Base-by-base conservation (phyloP, 2,329 filamentous ascomycete genomes). In the Penicillium verrucosum region DNA sequence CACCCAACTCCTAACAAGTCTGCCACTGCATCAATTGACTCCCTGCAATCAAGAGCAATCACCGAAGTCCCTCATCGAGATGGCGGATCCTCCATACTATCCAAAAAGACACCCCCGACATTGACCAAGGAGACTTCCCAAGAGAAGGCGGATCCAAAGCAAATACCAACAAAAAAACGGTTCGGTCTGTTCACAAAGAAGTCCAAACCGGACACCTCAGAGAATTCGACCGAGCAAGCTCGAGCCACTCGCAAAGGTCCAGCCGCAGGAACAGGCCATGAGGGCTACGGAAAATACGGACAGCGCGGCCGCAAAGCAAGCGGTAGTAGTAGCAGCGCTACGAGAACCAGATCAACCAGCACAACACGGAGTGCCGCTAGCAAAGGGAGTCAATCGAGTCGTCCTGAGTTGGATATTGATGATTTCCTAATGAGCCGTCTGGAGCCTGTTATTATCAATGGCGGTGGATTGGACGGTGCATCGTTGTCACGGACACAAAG, bases 181-280 rank as follows among this genome's bases (percentile, higher is more conserved):
- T 94, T 96, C 70, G 88, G 89, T 1, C 81, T 96, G 52, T 96
- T 96, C 66, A 80, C 87, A 9, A 84, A 88, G 62, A 86, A 85
- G 54, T 85, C 85, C 14, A 95, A 90, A 72, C 80, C 83, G 0
- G 79, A 83, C 0, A 70, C 82, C 4, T 80, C 85, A 41, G 70
- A 73, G n/a, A 58, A 74, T 11, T 73, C 72, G 21, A 58, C 71
- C 0, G 82, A 86, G n/a, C 85, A 82, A 68, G 80, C 81, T 37
- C 85, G 82, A 60, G 69, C 78, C 8, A 59, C 78, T 25, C 83
- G 89, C 29, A 93, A 91, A 73, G 92, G 93, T 0, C 93, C 93
- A 23, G 85, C 83, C 16, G 93, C 93, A 40, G 93, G 93, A n/a
- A 97, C 93, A 37, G 93, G 93, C 0, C 92, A 97, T 67, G 93